These are phyloP conservation scores for Hypholoma sublateritium DNA, from an alignment of 768 basidiomycete genomes.

Conservation along the genomic window DNA sequence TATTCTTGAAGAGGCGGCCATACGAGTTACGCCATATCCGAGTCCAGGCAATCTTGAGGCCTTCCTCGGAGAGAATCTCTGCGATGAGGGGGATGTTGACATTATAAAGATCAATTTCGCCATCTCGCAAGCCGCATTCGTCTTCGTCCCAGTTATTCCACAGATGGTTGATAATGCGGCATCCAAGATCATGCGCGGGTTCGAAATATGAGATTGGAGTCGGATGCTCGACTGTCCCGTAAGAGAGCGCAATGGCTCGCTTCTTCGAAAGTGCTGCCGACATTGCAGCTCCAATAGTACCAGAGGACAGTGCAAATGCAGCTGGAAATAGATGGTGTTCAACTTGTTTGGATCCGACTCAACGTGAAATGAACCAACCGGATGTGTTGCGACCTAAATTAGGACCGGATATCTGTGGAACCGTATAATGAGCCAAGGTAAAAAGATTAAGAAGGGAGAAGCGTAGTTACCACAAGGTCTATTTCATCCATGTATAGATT, in stretches of 20 bases:
- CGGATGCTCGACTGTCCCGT: conserved; percentile 75
- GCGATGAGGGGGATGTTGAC: conserved; percentile 87
- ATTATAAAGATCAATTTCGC: conserved; percentile 80
- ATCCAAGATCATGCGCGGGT: conserved; percentile 72
- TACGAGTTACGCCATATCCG: conserved; percentile 85
- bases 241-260: conserved; percentile 86
- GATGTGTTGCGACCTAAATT: conserved; percentile 87
- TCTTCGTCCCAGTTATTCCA: conserved; percentile 88
- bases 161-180: conserved; percentile 67
- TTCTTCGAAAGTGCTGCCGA: conserved; percentile 69
- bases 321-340: conserved; percentile 39
- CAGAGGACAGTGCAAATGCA: conserved; percentile 87
- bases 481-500: conserved; percentile 85
- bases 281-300: conserved; percentile 90
- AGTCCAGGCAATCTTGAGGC: conserved; percentile 77
- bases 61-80: conserved; percentile 54
- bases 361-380: conserved; percentile 37
- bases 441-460: not conserved
- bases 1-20: conserved; percentile 70
- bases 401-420: conserved; percentile 73
- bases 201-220: conserved; percentile 57
- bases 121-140: conserved; percentile 49
- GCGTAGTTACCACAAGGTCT: conserved; percentile 75
- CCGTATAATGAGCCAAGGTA: not conserved
- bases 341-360: not conserved